A percentile compares a stretch with the other conserved stretches of the same genome.
phyloP scores from a whole-genome alignment of 2,329 filamentous ascomycete species.

The Stagonosporopsis cucurbitacearum region DNA sequence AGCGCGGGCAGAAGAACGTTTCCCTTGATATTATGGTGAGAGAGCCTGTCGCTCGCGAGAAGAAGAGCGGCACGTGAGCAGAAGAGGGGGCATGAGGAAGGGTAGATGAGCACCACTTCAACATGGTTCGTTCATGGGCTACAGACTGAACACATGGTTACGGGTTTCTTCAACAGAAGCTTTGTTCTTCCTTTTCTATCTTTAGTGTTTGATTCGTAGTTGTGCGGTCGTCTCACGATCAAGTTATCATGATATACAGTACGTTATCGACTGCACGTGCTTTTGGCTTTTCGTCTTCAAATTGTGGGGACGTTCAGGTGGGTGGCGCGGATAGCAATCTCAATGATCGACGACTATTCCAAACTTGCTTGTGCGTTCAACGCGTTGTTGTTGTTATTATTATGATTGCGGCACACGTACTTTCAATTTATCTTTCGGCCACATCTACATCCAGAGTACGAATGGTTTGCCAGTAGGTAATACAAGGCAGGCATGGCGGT shows the following conservation, averaged over 20 bases:
- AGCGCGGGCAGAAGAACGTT: conserved; percentile 64
- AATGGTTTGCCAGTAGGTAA: background rate
- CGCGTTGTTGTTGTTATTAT: background rate
- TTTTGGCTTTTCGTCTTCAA: background rate
- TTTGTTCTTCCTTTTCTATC: background rate
- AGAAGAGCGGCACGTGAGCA: conserved; percentile 25
- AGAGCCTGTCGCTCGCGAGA: conserved; percentile 59
- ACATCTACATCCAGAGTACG: background rate
- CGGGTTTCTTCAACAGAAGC: conserved; percentile 34
- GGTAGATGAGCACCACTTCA: conserved; percentile 30
- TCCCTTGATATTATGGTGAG: conserved; percentile 82
- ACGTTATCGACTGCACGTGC: background rate
- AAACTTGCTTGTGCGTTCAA: background rate
- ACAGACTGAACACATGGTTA: background rate
- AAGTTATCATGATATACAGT: background rate
- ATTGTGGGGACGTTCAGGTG: conserved; percentile 8
- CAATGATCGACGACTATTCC: conserved; percentile 1
- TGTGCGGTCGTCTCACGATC: background rate
- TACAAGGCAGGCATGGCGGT: background rate
- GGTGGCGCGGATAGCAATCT: background rate
- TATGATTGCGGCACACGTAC: background rate
- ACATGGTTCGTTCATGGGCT: conserved; percentile 24
- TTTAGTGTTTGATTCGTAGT: background rate
- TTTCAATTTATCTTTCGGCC: background rate
- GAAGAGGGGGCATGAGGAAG: background rate